These are phyloP conservation scores for Colletotrichum magnum DNA, from an alignment of 2,329 filamentous ascomycete species.

Conservation along the genomic window DNA sequence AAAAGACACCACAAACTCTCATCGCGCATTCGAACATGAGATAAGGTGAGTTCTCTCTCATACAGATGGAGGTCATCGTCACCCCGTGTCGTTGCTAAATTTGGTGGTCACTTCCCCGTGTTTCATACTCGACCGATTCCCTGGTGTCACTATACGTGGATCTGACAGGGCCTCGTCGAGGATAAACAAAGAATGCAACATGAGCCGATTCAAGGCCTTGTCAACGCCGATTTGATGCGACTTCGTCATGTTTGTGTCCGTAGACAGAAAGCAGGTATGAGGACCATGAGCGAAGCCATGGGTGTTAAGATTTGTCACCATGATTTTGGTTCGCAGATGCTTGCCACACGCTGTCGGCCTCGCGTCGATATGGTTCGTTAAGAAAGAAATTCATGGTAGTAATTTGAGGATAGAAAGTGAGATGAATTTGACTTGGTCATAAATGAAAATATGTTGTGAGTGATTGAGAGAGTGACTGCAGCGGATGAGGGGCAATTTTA, in stretches of 20 bases:
- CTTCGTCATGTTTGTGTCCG: background rate
- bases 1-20: too few relatives aligned
- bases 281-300: background rate
- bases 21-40: background rate
- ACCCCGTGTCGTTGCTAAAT: background rate
- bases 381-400: too few relatives aligned
- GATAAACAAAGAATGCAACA: background rate
- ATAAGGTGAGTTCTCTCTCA: too few relatives aligned
- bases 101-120: conserved; percentile 7
- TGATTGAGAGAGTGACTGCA: too few relatives aligned
- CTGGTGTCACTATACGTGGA: background rate
- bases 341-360: too few relatives aligned
- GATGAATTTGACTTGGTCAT: too few relatives aligned
- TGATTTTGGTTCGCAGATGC: background rate
- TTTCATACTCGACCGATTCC: conserved; percentile 1
- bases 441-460: too few relatives aligned
- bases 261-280: background rate
- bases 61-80: background rate
- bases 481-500: background rate
- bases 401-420: too few relatives aligned
- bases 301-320: background rate
- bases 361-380: too few relatives aligned
- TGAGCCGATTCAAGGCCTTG: background rate
- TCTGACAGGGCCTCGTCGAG: background rate
- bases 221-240: background rate